Evolutionary conservation across 371 early-diverging fungal genomes (phyloP), one percentile per base, ranked within the genome.

Genomic region (Sporodiniella umbellata): DNA sequence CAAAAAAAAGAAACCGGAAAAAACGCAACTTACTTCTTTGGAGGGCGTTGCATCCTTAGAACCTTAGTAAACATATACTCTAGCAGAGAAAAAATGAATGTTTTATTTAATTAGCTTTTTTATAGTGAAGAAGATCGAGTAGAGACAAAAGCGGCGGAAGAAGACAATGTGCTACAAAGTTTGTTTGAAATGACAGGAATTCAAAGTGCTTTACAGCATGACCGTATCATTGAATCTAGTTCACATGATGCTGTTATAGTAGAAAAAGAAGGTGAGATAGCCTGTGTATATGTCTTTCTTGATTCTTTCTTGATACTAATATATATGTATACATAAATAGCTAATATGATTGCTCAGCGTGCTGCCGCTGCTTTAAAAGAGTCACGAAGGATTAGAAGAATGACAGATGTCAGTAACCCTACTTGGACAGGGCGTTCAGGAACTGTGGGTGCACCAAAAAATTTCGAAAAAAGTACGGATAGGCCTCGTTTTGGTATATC

Each of bases 131-230:
- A 35, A 4, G 35, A 35, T 5, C 8, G 53, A 58, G 5, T 31
- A 55, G n/a, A 47, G 23, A 7, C 44, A 56, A 22, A 58, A 56
- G 14, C 59, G 21, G 45, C 48, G 8, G 58, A 55, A 31, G 68
- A 62, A 33, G 73, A 79, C 33, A 70, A 80, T 23, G 83, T 95
- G 3, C 64, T 95, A 14, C 54, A 78, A 8, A 83, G 81, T 18
- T 59, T 95, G 24, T 91, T 93, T 58, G 80, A 88, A 62, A 85
- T 84, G 68, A 83, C 88, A 0, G 92, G 92, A 0, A 82, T 95
- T 15, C 92, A 92, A 52, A 86, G 91, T 42, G 94, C 90, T 0
- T 58, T 95, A 18, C 71, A 89, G 43, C 95, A 96, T 56, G 97
- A 96, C 54, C 83, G 79, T 18, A 90, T 95, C 38, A 78, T 94